Evolutionary conservation across 2,329 filamentous ascomycete genomes (phyloP).

Genomic region (Sodiomyces alkalinus): DNA sequence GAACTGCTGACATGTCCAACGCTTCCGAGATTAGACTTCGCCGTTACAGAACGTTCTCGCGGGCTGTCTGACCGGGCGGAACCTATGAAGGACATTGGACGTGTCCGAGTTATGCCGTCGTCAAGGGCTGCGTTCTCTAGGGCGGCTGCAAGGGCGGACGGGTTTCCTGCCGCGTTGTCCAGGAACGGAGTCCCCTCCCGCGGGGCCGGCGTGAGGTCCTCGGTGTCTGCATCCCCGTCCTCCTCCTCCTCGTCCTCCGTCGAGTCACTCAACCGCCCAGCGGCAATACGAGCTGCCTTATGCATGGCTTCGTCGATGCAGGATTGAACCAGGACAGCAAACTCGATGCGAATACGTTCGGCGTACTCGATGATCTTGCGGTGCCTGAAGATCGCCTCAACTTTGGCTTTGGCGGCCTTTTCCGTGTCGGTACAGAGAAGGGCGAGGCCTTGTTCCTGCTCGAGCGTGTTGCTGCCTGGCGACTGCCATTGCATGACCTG

Average conservation of each 20-base stretch:
- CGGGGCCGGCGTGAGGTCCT: slow-evolving; percentile 23
- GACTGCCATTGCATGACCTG: slow-evolving; percentile 97
- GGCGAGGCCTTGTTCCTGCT: slow-evolving; percentile 83
- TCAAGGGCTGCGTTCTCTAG: slow-evolving; percentile 27
- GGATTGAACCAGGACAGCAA: slow-evolving; percentile 82
- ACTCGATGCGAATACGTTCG: slow-evolving; percentile 88
- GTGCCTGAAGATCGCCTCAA: slow-evolving; percentile 84
- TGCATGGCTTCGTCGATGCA: slow-evolving; percentile 85
- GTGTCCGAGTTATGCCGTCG: slow-evolving; percentile 35
- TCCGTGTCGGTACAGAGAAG: slow-evolving; percentile 84
- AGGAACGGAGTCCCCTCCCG: slow-evolving; percentile 40
- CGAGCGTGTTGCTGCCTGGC: slow-evolving; percentile 75
- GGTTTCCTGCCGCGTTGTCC: slow-evolving; percentile 37
- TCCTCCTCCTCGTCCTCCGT: slow-evolving; percentile 42
- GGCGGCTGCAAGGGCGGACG: slow-evolving; percentile 41
- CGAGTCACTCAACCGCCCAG: slow-evolving; percentile 72
- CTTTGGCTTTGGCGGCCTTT: slow-evolving; percentile 68
- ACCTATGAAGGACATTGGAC: slow-evolving; percentile 36
- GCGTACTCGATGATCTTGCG: slow-evolving; percentile 90
- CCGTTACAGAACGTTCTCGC: slow-evolving; percentile 78
- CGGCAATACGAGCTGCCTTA: slow-evolving; percentile 78
- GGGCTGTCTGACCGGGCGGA: slow-evolving; percentile 85
- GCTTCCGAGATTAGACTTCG: slow-evolving; percentile 59
- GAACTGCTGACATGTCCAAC: slow-evolving; percentile 41
- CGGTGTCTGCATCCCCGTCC: slow-evolving; percentile 28